Base-by-base conservation (phyloP, 208 protist species). In the Wallacemonas sp. region DNA sequence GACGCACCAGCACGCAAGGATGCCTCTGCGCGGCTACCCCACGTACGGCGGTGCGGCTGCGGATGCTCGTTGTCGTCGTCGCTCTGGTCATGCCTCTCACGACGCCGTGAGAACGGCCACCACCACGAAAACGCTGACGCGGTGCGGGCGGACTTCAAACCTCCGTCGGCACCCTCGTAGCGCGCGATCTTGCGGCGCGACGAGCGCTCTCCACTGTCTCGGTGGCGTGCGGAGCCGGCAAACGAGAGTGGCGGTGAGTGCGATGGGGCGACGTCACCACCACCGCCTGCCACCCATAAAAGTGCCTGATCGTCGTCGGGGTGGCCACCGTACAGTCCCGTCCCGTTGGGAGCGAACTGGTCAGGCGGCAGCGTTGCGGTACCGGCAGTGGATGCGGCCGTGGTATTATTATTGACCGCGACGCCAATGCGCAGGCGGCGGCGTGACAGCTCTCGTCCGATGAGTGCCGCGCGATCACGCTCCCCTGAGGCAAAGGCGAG, bases 371-470 rank as follows among this genome's bases (percentile, higher is more conserved):
- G 15, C 33, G 13, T 24, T 33, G 21, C 54, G 19, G 9, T 44
- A n/a, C n/a, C 32, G 1, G 30, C 22, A 9, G 5, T 13, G 29
- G 15, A 15, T n/a, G 37, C 15, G 13, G 55, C 30, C n/a, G n/a
- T n/a, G n/a, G n/a, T n/a, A n/a, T n/a, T n/a, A n/a, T n/a, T n/a
- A n/a, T n/a, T n/a, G n/a, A n/a, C n/a, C n/a, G n/a, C n/a, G n/a
- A 76, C 24, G 30, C 54, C 27, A 5, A 76, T 30, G 1, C 21
- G 4, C 6, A 68, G 66, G 0, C 77, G 68, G 1, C 87, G 71
- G n/a, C 74, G 71, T n/a, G 87, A 83, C 36, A 93, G 58, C 73
- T 93, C 83, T 13, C 74, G 70, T 21, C 83, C 87, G 50, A 93
- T 85, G 57, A 85, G 42, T 33, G 73, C 73, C 15, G 87, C 85